A percentile compares a stretch with the other conserved stretches of the same genome.
Evolutionary conservation across 108 stramenopile species (phyloP).

Genomic region (Cyclostephanos invisitatus): DNA sequence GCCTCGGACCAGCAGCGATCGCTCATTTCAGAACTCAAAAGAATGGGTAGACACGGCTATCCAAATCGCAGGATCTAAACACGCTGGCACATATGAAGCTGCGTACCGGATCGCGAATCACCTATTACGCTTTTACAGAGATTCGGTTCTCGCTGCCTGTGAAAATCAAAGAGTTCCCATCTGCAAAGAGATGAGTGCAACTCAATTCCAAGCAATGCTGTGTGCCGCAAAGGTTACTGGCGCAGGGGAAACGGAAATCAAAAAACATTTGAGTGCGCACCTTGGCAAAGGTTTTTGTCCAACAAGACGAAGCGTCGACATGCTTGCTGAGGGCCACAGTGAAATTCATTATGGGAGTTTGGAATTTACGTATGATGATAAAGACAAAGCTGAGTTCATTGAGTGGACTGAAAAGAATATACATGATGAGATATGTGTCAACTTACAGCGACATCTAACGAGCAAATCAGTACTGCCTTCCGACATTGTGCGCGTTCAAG

Average conservation of each 20-base stretch:
- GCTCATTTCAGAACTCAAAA: no score
- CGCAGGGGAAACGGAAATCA: slow-evolving; percentile 2
- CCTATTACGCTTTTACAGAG: slow-evolving; percentile 1
- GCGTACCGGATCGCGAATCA: slow-evolving; percentile 7
- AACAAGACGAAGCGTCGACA: slow-evolving; percentile 4
- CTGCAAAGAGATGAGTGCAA: slow-evolving; percentile 7
- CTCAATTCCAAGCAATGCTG: background rate
- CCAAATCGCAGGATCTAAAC: no score
- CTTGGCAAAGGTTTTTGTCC: slow-evolving; percentile 5
- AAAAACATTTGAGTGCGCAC: slow-evolving; percentile 2
- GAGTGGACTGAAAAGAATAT: slow-evolving; percentile 3
- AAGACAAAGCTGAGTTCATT: slow-evolving; percentile 1
- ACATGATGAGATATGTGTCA: background rate
- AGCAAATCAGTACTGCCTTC: background rate
- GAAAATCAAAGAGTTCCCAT: background rate
- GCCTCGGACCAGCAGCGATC: no score
- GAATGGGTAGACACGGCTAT: no score
- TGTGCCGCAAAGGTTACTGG: background rate
- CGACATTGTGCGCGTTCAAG: background rate
- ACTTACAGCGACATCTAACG: slow-evolving; percentile 1
- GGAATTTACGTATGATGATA: slow-evolving; percentile 2
- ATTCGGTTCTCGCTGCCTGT: background rate
- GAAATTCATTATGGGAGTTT: background rate
- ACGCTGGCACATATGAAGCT: no score
- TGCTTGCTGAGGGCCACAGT: slow-evolving; percentile 7